Evolutionary conservation across 345 rosid genomes (phyloP).

Genomic region (Eucalyptus shirleyi): DNA sequence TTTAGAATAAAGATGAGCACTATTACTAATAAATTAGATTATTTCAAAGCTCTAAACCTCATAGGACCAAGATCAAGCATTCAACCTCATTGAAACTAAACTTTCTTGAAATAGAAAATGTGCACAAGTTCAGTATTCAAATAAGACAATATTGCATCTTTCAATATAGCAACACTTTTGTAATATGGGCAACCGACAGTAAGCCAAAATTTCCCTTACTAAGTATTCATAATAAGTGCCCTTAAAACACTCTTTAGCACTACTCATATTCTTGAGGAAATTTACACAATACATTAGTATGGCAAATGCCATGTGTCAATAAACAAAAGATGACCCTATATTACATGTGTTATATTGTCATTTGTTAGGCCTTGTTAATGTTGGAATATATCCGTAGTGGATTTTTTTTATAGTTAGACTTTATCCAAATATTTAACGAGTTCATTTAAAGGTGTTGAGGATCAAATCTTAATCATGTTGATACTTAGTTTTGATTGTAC

Average conservation of each 20-base stretch:
- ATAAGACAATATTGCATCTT: background rate
- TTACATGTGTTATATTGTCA: background rate
- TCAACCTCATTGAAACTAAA: background rate
- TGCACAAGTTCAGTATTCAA: background rate
- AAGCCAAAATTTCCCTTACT: background rate
- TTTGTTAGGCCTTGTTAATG: background rate
- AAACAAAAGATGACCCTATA: background rate
- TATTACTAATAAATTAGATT: background rate
- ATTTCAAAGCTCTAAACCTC: background rate
- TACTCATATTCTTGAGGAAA: background rate
- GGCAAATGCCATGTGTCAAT: background rate
- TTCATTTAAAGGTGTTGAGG: too few species aligned
- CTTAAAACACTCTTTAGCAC: background rate
- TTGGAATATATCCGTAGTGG: background rate
- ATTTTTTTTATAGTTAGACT: background rate
- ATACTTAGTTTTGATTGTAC: too few species aligned
- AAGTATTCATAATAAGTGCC: background rate
- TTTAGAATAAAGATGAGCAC: background rate
- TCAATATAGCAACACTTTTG: background rate
- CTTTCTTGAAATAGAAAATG: background rate
- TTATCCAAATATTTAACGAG: background rate
- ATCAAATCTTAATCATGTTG: too few species aligned
- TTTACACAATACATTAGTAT: background rate
- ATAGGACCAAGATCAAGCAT: background rate
- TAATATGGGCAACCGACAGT: background rate